Base-by-base conservation (phyloP, 192 early-diverging fungal genomes). In the Borealophlyctis nickersoniae region DNA sequence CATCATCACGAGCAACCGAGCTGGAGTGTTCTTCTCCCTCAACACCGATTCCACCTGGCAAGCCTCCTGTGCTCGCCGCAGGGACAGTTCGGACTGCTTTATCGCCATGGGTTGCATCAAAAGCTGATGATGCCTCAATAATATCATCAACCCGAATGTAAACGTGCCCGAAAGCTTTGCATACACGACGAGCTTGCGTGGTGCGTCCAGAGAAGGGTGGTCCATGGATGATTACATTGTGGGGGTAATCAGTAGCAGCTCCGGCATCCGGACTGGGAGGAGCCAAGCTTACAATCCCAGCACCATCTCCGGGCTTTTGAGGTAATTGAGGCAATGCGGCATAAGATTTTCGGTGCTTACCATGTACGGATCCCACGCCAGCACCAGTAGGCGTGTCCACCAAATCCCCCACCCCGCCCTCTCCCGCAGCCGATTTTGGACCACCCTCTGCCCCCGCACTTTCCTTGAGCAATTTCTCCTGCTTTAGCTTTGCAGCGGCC, bases 131-230 rank as follows among this genome's bases (percentile, higher is more conserved):
- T 22, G 60, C 56, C 45, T 82, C 82, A 7, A 83, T 63, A 14
- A 80, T 45, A 23, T 80, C 79, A 56, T 85, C 81, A 35, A 85
- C 63, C 32, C 68, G 65, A 24, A 85, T 39, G 39, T 71, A 76
- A 3, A 39, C 60, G 4, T 66, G 60, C 5, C 66, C 70, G 61
- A 69, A 81, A 1, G 24, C 26, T 45, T 62, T 65, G 5, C 57
- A 52, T 22, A 85, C 63, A 22, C 45, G 53, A 56, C 65, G 60
- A 13, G 79, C 76, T 53, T 81, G 79, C 2, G 75, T 69, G 2
- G 71, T 75, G 22, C 72, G 81, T 60, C 83, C 83, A 23, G 77
- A 77, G 49, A 72, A 73, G 26, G 83, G 83, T 19, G 83, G 80
- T 4, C 83, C 83, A 62, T 85, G 76, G 23, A 85, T 35, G 16